Percentiles rank a stretch among this genome's conserved stretches.
These are phyloP conservation scores for Durusdinium trenchii DNA, from an alignment of 73 alveolate genomes.

Conservation along the genomic window DNA sequence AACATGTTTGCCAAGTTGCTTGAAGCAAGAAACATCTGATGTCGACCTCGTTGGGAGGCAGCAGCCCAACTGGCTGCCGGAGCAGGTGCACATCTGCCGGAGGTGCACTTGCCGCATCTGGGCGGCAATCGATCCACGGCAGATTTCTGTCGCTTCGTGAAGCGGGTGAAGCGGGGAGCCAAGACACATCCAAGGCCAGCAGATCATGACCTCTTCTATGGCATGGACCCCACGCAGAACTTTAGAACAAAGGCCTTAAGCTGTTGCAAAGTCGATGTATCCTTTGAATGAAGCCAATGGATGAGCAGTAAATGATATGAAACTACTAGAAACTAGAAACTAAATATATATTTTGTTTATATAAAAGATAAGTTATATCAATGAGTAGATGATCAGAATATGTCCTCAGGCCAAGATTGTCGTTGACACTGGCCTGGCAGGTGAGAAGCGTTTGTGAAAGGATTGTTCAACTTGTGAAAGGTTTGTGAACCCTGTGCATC, in stretches of 20 bases:
- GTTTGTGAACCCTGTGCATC: no score
- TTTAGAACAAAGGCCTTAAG: constrained; percentile 67
- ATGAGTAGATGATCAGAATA: neutral
- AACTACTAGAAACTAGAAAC: no score
- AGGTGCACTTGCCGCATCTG: constrained; percentile 55
- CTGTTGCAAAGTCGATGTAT: neutral
- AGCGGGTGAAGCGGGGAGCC: no score
- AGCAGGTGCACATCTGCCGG: constrained; percentile 83
- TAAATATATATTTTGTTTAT: no score
- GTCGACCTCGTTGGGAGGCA: neutral
- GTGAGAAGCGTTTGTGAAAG: no score
- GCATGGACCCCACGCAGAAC: constrained; percentile 95
- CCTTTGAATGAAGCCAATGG: neutral
- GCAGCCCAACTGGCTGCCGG: constrained; percentile 95
- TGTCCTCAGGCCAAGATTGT: constrained; percentile 66
- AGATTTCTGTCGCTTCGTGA: neutral
- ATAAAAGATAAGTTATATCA: neutral
- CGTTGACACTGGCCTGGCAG: constrained; percentile 91
- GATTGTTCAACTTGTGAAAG: no score
- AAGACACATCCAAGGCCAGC: constrained; percentile 42
- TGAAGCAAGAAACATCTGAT: neutral
- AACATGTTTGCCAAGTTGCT: neutral
- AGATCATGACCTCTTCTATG: constrained; percentile 71
- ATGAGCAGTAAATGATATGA: no score
- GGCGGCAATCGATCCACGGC: neutral